Evolutionary conservation across 2,329 filamentous ascomycete species (phyloP).

Genomic region (Aspergillus vadensis): DNA sequence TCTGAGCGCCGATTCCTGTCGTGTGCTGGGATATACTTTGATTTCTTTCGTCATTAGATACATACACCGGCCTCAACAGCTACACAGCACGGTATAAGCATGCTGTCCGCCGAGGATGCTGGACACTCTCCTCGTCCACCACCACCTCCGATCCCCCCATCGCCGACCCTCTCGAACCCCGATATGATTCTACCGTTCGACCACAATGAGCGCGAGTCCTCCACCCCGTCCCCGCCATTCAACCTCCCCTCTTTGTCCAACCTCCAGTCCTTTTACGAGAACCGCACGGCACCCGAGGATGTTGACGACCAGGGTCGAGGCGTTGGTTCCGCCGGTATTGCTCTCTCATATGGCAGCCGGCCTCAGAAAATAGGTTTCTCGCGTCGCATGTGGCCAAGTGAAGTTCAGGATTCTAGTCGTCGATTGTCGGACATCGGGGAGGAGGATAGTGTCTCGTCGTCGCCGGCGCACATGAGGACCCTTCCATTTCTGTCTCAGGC

Average conservation of each 20-base stretch:
- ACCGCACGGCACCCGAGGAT: conserved; percentile 18
- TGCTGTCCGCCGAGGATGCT: conserved; percentile 20
- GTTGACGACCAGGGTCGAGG: neutral
- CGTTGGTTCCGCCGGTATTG: conserved; percentile 3
- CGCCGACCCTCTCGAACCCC: conserved; percentile 86
- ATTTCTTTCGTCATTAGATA: no score
- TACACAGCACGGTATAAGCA: conserved; percentile 7
- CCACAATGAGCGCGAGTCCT: conserved; percentile 54
- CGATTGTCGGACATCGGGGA: conserved; percentile 51
- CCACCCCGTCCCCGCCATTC: conserved; percentile 55
- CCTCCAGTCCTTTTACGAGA: conserved; percentile 40
- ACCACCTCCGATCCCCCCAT: conserved; percentile 56
- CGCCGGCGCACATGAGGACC: conserved; percentile 24
- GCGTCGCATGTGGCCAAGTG: conserved; percentile 38
- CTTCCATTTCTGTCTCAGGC: conserved; percentile 12
- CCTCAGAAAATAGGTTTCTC: conserved; percentile 35
- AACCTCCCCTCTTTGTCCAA: conserved; percentile 51
- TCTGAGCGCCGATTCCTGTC: conserved; percentile 8
- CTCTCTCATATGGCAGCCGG: conserved; percentile 14
- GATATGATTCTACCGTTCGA: conserved; percentile 90
- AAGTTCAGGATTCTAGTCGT: conserved; percentile 42
- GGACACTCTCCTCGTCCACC: conserved; percentile 16
- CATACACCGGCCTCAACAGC: conserved; percentile 1
- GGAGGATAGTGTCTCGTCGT: conserved; percentile 40
- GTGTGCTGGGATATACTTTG: neutral